Evolutionary conservation across 2,329 filamentous ascomycete genomes (phyloP).

Genomic region (Colletotrichum chlorophyti): DNA sequence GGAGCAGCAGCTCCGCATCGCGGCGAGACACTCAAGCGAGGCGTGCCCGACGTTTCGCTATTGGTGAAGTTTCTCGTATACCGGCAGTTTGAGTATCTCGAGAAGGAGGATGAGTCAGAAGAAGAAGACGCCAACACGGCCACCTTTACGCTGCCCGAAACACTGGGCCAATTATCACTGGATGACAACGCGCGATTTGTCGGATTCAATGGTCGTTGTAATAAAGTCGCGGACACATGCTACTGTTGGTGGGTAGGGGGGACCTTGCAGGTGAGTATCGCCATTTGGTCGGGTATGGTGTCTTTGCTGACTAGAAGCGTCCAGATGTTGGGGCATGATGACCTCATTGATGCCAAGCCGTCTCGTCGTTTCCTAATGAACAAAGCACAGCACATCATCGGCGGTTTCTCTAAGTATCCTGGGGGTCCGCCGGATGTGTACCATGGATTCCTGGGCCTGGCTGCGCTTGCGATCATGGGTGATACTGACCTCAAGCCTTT

Average conservation of each 20-base stretch:
- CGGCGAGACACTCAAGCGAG: slow-evolving; percentile 41
- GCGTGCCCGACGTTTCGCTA: slow-evolving; percentile 39
- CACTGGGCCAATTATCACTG: slow-evolving; percentile 43
- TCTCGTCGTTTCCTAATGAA: slow-evolving; percentile 82
- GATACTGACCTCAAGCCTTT: slow-evolving; percentile 74
- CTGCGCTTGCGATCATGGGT: slow-evolving; percentile 76
- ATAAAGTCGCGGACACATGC: slow-evolving; percentile 93
- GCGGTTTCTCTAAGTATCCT: slow-evolving; percentile 79
- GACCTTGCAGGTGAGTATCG: slow-evolving; percentile 53
- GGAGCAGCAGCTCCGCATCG: slow-evolving; percentile 38
- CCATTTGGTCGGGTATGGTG: slow-evolving; percentile 45
- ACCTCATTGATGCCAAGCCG: slow-evolving; percentile 64
- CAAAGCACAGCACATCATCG: slow-evolving; percentile 85
- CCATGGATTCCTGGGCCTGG: slow-evolving; percentile 88
- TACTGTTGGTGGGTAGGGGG: slow-evolving; percentile 92
- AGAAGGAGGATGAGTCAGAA: slow-evolving; percentile 51
- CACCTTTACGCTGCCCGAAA: slow-evolving; percentile 38
- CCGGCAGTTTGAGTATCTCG: slow-evolving; percentile 69
- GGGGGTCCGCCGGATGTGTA: slow-evolving; percentile 79
- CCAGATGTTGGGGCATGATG: slow-evolving; percentile 63
- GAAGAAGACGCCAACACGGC: slow-evolving; percentile 45
- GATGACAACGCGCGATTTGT: slow-evolving; percentile 53
- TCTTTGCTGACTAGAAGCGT: slow-evolving; percentile 1
- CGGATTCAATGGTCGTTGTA: slow-evolving; percentile 88
- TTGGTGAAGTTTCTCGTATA: slow-evolving; percentile 65